phyloP scores from a whole-genome alignment of 371 early-diverging fungal genomes.

The Lichtheimia ramosa region DNA sequence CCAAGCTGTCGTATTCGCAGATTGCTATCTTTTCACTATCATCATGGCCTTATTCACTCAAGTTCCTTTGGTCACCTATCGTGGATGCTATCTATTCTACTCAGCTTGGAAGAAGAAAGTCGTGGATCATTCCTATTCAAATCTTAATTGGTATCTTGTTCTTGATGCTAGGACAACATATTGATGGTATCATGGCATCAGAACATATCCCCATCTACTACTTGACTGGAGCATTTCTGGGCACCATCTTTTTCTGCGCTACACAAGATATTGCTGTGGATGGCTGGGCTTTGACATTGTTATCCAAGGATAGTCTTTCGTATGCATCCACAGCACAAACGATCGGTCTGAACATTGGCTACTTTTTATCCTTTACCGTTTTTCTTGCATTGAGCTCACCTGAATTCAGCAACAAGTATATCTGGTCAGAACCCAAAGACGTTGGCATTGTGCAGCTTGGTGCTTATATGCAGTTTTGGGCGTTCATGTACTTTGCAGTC shows the following conservation, averaged over 20 bases:
- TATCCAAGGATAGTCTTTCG: conserved; percentile 85
- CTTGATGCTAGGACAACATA: conserved; percentile 71
- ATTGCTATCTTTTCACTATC: conserved; percentile 93
- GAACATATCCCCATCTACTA: conserved; percentile 62
- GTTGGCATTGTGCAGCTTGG: conserved; percentile 80
- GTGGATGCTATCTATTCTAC: conserved; percentile 88
- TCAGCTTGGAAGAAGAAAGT: conserved; percentile 87
- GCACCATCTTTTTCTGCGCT: conserved; percentile 90
- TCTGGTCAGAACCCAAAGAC: conserved; percentile 70
- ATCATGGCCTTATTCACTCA: conserved; percentile 91
- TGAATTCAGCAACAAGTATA: conserved; percentile 94
- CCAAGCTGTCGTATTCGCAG: conserved; percentile 85
- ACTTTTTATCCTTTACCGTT: conserved; percentile 94
- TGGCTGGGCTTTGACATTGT: conserved; percentile 93
- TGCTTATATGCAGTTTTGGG: conserved; percentile 91
- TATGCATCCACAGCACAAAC: conserved; percentile 96
- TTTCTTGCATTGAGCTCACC: conserved; percentile 92
- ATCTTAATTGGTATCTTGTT: conserved; percentile 76
- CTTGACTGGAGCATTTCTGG: conserved; percentile 70
- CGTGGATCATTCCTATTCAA: conserved; percentile 98
- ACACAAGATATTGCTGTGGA: conserved; percentile 99
- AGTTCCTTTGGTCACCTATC: conserved; percentile 95
- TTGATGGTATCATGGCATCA: conserved; percentile 74
- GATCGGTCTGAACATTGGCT: conserved; percentile 93
- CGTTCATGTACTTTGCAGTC: conserved; percentile 80